Percentiles rank a stretch among this genome's conserved stretches.
These are phyloP conservation scores for Diutina ranongensis DNA, from an alignment of 1,139 yeast genomes.

Conservation along the genomic window DNA sequence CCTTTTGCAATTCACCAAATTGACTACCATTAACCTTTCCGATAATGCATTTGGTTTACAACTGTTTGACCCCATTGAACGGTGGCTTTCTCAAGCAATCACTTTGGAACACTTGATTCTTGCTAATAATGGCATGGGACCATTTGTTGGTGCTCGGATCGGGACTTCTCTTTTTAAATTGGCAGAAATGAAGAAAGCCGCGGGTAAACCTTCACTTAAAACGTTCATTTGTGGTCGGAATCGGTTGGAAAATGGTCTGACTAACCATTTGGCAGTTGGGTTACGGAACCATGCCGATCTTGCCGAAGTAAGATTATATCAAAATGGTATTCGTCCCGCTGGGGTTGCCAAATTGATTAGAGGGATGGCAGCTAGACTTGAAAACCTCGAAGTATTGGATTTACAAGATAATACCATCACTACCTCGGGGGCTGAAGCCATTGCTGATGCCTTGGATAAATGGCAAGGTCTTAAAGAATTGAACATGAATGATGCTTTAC, in stretches of 20 bases:
- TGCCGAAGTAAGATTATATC: constrained; percentile 70
- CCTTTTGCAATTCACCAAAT: constrained; percentile 52
- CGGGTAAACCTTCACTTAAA: constrained; percentile 38
- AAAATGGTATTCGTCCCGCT: constrained; percentile 92
- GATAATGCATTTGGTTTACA: constrained; percentile 97
- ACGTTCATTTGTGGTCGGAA: constrained; percentile 95
- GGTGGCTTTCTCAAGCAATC: constrained; percentile 61
- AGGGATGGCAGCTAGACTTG: constrained; percentile 58
- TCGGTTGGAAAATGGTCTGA: constrained; percentile 90
- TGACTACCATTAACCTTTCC: constrained; percentile 61
- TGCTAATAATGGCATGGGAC: constrained; percentile 96
- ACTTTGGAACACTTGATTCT: constrained; percentile 77
- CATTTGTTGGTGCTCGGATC: constrained; percentile 89
- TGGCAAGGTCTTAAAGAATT: constrained; percentile 52
- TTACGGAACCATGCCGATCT: constrained; percentile 65
- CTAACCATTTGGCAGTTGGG: constrained; percentile 66
- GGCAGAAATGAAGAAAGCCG: constrained; percentile 48
- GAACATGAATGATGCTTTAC: constrained; percentile 79
- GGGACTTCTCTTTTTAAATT: constrained; percentile 74
- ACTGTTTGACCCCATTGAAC: constrained; percentile 82
- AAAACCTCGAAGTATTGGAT: constrained; percentile 58
- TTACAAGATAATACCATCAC: constrained; percentile 95
- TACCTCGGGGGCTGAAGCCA: constrained; percentile 41
- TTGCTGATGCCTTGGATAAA: constrained; percentile 34
- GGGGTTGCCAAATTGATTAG: constrained; percentile 70